These are phyloP conservation scores for Kwoniella heveanensis DNA, from an alignment of 768 basidiomycete species.

Conservation along the genomic window DNA sequence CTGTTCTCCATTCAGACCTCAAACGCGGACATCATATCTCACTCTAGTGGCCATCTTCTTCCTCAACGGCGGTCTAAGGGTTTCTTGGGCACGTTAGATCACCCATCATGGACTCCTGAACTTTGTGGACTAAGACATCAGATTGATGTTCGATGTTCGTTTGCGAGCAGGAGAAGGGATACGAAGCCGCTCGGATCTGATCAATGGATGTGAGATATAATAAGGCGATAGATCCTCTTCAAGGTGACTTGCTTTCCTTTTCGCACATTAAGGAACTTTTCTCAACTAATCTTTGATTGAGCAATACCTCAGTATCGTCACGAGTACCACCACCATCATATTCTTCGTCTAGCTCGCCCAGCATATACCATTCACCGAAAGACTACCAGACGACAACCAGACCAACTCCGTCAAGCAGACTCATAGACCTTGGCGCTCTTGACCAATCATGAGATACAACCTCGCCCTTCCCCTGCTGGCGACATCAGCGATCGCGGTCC, in stretches of 20 bases:
- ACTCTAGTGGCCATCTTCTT: too few species aligned
- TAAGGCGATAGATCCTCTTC: background rate
- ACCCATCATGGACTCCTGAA: background rate
- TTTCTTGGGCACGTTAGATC: too few species aligned
- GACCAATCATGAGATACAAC: background rate
- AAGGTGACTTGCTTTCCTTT: background rate
- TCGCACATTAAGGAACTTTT: background rate
- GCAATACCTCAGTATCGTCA: background rate
- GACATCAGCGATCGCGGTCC: background rate
- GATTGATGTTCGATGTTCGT: background rate
- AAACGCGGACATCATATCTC: too few species aligned
- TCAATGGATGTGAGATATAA: background rate
- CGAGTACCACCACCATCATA: too few species aligned
- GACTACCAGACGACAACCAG: too few species aligned
- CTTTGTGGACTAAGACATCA: background rate
- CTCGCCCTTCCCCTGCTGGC: background rate
- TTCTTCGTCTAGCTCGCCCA: too few species aligned
- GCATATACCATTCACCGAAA: too few species aligned
- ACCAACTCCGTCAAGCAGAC: too few species aligned
- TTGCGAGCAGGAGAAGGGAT: background rate
- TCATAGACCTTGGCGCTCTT: background rate
- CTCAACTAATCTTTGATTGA: background rate
- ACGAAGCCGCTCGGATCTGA: background rate
- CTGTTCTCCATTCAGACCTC: too few species aligned
- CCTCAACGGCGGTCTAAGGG: too few species aligned